phyloP scores from a whole-genome alignment of 2,329 filamentous ascomycete genomes.

The Hypoxylon sp. region DNA sequence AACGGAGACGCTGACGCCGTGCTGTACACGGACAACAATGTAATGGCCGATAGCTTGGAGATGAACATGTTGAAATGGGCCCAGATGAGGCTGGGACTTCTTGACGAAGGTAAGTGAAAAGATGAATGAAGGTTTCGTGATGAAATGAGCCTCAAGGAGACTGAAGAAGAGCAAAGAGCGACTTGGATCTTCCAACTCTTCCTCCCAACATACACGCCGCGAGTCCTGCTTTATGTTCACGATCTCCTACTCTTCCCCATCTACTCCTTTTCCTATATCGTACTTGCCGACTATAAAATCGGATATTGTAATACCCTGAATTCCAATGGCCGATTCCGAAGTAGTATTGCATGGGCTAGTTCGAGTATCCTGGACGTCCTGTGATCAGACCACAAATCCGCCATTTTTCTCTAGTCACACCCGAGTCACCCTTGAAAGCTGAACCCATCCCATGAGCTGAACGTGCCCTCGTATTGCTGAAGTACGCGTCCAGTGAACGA shows the following conservation, averaged over 20 bases:
- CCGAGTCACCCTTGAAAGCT: constrained; percentile 23
- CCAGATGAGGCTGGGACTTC: constrained; percentile 12
- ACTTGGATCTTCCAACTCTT: constrained; percentile 16
- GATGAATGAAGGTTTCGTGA: constrained; percentile 8
- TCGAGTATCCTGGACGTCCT: constrained; percentile 20
- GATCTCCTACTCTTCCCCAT: not conserved
- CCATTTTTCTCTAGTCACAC: constrained; percentile 18
- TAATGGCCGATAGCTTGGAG: constrained; percentile 34
- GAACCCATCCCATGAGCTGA: constrained; percentile 28
- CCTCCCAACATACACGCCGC: constrained; percentile 8
- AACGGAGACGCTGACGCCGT: constrained; percentile 38
- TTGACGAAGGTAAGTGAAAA: constrained; percentile 5
- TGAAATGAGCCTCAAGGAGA: constrained; percentile 14
- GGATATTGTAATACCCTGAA: constrained; percentile 20
- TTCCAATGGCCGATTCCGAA: constrained; percentile 14
- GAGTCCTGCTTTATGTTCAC: constrained; percentile 36
- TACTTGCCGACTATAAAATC: constrained; percentile 34
- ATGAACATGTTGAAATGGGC: constrained; percentile 35
- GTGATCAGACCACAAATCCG: constrained; percentile 34
- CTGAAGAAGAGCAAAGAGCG: constrained; percentile 34
- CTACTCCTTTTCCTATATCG: constrained; percentile 3
- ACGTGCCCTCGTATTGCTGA: constrained; percentile 27
- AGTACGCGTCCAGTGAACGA: constrained; percentile 32
- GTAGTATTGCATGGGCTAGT: constrained; percentile 32
- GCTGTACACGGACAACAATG: constrained; percentile 30